A percentile compares a stretch with the other conserved stretches of the same genome.
Evolutionary conservation across 2,329 filamentous ascomycete genomes (phyloP).

Genomic region (Claviceps monticola): DNA sequence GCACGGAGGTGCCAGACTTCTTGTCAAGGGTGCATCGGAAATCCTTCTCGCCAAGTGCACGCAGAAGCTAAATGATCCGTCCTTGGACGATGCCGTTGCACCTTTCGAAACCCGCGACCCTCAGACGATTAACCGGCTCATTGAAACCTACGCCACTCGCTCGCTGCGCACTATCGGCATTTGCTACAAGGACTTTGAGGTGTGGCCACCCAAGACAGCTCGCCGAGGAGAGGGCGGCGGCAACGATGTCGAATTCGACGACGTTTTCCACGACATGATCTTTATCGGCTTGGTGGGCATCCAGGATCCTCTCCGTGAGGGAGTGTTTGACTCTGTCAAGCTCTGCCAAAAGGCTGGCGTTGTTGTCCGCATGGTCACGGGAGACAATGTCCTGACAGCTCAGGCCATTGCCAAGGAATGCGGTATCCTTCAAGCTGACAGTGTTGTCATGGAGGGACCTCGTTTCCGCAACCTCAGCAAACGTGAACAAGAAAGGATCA

Average conservation of each 20-base stretch:
- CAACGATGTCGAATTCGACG: slow-evolving; percentile 50
- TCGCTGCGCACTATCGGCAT: slow-evolving; percentile 78
- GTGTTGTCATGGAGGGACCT: slow-evolving; percentile 64
- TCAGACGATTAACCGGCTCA: slow-evolving; percentile 48
- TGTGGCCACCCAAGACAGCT: slow-evolving; percentile 62
- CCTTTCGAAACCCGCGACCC: slow-evolving; percentile 38
- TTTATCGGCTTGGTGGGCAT: slow-evolving; percentile 64
- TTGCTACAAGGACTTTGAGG: slow-evolving; percentile 69
- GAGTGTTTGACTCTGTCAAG: slow-evolving; percentile 59
- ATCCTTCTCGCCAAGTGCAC: slow-evolving; percentile 46
- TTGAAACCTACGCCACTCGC: slow-evolving; percentile 62
- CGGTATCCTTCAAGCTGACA: slow-evolving; percentile 55
- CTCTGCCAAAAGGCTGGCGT: slow-evolving; percentile 66
- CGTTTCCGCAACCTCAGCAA: slow-evolving; percentile 60
- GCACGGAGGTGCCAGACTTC: slow-evolving; percentile 39
- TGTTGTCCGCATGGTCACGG: slow-evolving; percentile 73
- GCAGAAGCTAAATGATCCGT: slow-evolving; percentile 35
- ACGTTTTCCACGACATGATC: slow-evolving; percentile 52
- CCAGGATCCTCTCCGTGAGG: slow-evolving; percentile 63
- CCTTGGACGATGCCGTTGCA: slow-evolving; percentile 26
- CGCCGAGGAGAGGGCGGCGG: slow-evolving; percentile 40
- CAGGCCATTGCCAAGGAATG: slow-evolving; percentile 68
- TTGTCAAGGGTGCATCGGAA: slow-evolving; percentile 52
- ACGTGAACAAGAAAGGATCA: slow-evolving; percentile 50
- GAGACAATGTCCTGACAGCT: slow-evolving; percentile 68